Evolutionary conservation across 768 basidiomycete genomes (phyloP), one percentile per base, ranked within the genome.

Genomic region (Auriscalpium orientale): DNA sequence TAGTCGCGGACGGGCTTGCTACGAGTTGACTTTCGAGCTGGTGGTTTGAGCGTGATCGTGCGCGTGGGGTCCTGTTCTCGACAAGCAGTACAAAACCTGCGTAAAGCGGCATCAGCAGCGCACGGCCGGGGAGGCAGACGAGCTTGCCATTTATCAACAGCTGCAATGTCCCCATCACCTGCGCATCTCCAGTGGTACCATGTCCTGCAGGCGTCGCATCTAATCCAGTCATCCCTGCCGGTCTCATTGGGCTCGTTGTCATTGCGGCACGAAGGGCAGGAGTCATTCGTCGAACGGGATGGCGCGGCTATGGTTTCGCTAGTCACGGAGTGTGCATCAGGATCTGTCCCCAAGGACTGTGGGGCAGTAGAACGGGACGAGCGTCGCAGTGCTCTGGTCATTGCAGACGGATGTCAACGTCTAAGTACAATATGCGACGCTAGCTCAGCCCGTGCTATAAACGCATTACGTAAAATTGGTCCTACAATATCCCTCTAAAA

Each of bases 141-240:
- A 49, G 68, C 82, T 62, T 64, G 87, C 89, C 87, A 91, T 76
- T 87, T 91, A 67, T 89, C 87, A 56, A 92, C 80, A 13, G 76
- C 75, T 37, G 83, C 81, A 11, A 85, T 75, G 58, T 85, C 83
- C 40, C 76, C 77, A 13, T 80, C 80, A 46, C 83, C 79, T 13
- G 80, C 86, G 69, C 89, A 91, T 56, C 79, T 74, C 87, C 89
- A 92, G 65, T 91, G 89, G 67, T 83, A 91, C 89, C 89, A 91
- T 34, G 74, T 79, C 70, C 85, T 85, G 74, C 88, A 91, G 20
- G 79, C 78, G 64, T 91, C 90, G 67, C 91, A 94, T 59, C 83
- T 73, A 55, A 93, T 83, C 91, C 91, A 94, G 63, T 74, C 82
- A 60, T 89, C 87, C 67, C 85, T 85, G 58, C 81, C 79, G 51